These are phyloP conservation scores for Fusarium duplospermum DNA, from an alignment of 2,329 filamentous ascomycete genomes.

Conservation along the genomic window DNA sequence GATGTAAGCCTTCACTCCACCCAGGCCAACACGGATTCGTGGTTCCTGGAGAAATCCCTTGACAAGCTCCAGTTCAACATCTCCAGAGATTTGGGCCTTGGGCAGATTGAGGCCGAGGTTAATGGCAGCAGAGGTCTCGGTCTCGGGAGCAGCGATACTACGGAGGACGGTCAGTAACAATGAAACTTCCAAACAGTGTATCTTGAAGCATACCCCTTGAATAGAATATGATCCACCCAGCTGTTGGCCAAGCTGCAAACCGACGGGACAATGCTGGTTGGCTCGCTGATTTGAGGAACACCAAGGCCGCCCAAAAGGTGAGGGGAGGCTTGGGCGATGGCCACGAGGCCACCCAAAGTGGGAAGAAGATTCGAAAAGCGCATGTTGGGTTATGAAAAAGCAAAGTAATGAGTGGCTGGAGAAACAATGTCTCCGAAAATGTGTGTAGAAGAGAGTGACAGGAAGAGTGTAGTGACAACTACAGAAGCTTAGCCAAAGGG, in stretches of 20 bases:
- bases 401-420: conserved; percentile 40
- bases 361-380: conserved; percentile 32
- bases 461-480: conserved; percentile 17
- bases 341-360: conserved; percentile 31
- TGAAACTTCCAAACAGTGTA: neutral
- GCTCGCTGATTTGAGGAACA: neutral
- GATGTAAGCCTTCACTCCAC: conserved; percentile 63
- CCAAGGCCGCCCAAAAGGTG: conserved; percentile 17
- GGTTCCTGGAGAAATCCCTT: conserved; percentile 55
- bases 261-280: neutral
- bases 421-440: conserved; percentile 25
- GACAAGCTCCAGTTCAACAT: conserved; percentile 57
- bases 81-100: conserved; percentile 58
- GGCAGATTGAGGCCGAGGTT: conserved; percentile 40
- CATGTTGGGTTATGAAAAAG: conserved; percentile 21
- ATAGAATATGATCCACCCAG: conserved; percentile 31
- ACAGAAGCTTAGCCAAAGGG: conserved; percentile 1
- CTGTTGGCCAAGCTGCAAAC: conserved; percentile 24
- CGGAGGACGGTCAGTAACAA: neutral
- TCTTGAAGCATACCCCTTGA: conserved; percentile 13
- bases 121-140: conserved; percentile 30
- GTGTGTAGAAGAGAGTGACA: conserved; percentile 30
- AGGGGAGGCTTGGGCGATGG: conserved; percentile 32
- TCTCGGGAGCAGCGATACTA: conserved; percentile 32
- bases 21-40: conserved; percentile 59